Conservation (phyloP, 495 filamentous ascomycete species). For the Penicillium chermesinum region DNA sequence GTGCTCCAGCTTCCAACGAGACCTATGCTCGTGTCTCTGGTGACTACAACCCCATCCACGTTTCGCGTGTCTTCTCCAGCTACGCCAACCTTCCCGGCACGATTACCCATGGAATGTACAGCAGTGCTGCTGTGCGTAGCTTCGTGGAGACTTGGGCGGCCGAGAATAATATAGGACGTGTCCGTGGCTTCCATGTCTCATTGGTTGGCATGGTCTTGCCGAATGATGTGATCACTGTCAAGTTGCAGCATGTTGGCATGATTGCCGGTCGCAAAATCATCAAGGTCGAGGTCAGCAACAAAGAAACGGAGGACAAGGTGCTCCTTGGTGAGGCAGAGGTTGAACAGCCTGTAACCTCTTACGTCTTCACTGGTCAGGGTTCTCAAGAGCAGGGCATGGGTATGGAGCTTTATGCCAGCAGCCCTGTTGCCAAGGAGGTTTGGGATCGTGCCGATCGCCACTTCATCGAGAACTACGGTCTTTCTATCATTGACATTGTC, state of each 20-base stretch:
- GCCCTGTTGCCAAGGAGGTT: slow-evolving; percentile 88
- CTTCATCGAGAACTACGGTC: slow-evolving; percentile 98
- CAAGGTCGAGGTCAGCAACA: slow-evolving; percentile 91
- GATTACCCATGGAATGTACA: slow-evolving; percentile 99
- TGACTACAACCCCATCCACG: slow-evolving; percentile 98
- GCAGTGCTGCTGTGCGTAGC: slow-evolving; percentile 93
- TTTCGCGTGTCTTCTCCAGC: slow-evolving; percentile 89
- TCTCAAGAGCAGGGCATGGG: slow-evolving; percentile 99
- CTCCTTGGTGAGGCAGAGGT: slow-evolving; percentile 94
- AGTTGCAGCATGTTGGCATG: slow-evolving; percentile 95
- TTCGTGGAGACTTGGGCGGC: slow-evolving; percentile 99
- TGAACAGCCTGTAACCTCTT: slow-evolving; percentile 94
- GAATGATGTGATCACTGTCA: slow-evolving; percentile 89
- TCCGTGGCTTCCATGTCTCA: slow-evolving; percentile 91
- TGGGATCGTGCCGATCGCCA: slow-evolving; percentile 98
- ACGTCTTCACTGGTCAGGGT: slow-evolving; percentile 97
- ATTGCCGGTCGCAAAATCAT: slow-evolving; percentile 97
- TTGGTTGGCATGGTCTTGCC: slow-evolving; percentile 97
- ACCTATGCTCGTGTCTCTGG: slow-evolving; percentile 96
- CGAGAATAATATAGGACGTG: slow-evolving; percentile 95
- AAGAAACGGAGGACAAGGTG: slow-evolving; percentile 92
- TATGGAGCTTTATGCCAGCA: slow-evolving; percentile 95
- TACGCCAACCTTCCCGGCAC: slow-evolving; percentile 94
- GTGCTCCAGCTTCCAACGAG: slow-evolving; percentile 95
- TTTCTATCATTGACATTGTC: slow-evolving; percentile 97